Conservation (phyloP, 495 filamentous ascomycete species). For the Penicillium flavigenum region DNA sequence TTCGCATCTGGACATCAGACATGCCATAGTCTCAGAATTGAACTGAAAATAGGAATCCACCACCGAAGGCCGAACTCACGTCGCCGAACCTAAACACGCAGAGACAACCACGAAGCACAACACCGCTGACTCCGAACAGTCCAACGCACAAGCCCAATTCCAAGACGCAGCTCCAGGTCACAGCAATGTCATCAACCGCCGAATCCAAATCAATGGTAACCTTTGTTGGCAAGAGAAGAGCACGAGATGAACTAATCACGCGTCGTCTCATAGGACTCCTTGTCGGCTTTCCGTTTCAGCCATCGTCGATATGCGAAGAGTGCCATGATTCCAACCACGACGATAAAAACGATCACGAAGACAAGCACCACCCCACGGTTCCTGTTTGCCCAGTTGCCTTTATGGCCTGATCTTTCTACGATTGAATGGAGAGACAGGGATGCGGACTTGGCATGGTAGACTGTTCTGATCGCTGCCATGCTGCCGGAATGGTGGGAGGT, state of each 20-base stretch:
- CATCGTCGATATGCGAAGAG: constrained; percentile 47
- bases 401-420: constrained; percentile 30
- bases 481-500: background rate
- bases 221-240: background rate
- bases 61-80: too few species aligned
- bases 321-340: constrained; percentile 42
- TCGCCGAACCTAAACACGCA: background rate
- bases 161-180: background rate
- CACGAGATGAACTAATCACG: background rate
- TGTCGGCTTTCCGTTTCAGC: constrained; percentile 37
- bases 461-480: constrained; percentile 42
- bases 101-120: background rate
- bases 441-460: constrained; percentile 21
- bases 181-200: background rate
- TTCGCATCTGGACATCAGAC: background rate
- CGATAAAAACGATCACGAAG: constrained; percentile 53
- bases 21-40: background rate
- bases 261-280: constrained; percentile 28
- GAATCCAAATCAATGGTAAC: too few species aligned
- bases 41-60: background rate
- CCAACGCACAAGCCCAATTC: background rate
- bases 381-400: constrained; percentile 46
- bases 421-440: constrained; percentile 20
- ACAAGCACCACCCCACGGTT: constrained; percentile 55
- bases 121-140: background rate